Evolutionary conservation across 441 rosid genomes (phyloP).

Genomic region (Eugenia klotzschiana): DNA sequence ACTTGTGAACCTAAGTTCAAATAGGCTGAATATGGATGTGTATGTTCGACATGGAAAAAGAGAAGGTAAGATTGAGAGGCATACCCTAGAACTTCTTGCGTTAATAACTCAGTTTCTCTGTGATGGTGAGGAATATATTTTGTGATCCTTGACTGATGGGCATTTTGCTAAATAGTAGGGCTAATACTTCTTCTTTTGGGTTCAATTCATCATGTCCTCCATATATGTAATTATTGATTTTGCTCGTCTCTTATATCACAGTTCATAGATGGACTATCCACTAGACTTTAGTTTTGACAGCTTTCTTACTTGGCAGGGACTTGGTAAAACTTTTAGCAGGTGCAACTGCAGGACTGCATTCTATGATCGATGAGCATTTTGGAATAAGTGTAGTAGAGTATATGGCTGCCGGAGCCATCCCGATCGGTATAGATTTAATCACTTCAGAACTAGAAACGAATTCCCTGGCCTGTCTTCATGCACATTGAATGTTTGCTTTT

Average conservation of each 20-base stretch:
- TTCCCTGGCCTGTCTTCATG: neutral
- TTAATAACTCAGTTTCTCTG: neutral
- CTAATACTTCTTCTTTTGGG: neutral
- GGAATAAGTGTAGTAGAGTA: slow-evolving; percentile 87
- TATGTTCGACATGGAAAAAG: neutral
- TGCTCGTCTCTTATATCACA: neutral
- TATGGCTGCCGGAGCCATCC: slow-evolving; percentile 92
- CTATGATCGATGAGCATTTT: slow-evolving; percentile 89
- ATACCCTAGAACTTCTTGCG: neutral
- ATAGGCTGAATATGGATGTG: neutral
- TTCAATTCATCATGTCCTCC: neutral
- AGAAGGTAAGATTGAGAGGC: neutral
- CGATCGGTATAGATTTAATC: slow-evolving; percentile 41
- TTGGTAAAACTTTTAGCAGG: slow-evolving; percentile 53
- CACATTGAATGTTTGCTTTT: neutral
- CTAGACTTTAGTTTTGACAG: neutral
- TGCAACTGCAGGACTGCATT: slow-evolving; percentile 67
- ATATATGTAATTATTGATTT: neutral
- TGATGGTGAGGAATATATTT: neutral
- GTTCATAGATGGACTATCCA: neutral
- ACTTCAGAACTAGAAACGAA: neutral
- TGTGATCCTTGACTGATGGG: neutral
- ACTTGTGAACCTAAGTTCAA: neutral
- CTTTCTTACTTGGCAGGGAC: slow-evolving; percentile 39
- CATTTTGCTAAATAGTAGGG: neutral